phyloP scores from a whole-genome alignment of 495 filamentous ascomycete species.

The Aspergillus mulundensis region DNA sequence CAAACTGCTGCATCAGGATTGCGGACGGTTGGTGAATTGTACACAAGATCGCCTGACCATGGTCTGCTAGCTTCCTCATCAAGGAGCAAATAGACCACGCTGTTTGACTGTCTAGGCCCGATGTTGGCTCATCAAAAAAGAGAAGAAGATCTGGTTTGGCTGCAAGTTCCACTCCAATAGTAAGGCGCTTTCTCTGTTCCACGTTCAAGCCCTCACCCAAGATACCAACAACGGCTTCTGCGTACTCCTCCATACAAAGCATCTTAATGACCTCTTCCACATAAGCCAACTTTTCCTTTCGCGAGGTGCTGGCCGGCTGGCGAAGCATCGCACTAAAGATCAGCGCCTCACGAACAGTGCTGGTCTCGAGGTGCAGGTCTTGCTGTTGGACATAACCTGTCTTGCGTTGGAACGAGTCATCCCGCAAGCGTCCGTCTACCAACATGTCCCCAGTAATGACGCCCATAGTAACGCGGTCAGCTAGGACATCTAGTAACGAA shows the following conservation, averaged over 20 bases:
- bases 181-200: slow-evolving; percentile 81
- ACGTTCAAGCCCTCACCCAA: slow-evolving; percentile 88
- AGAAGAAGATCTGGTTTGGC: slow-evolving; percentile 80
- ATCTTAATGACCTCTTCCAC: slow-evolving; percentile 90
- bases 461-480: slow-evolving; percentile 79
- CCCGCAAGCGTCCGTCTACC: slow-evolving; percentile 70
- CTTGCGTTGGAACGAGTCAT: slow-evolving; percentile 81
- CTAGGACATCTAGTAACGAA: slow-evolving; percentile 51
- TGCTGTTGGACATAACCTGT: slow-evolving; percentile 94
- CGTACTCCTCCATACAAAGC: slow-evolving; percentile 82
- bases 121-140: slow-evolving; percentile 87
- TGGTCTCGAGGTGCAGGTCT: slow-evolving; percentile 80
- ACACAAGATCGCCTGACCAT: slow-evolving; percentile 82
- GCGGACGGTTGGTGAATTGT: slow-evolving; percentile 93
- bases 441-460: slow-evolving; percentile 83
- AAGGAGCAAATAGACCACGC: slow-evolving; percentile 80
- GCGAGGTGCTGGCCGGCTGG: slow-evolving; percentile 65
- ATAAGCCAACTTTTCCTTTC: slow-evolving; percentile 75
- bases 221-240: slow-evolving; percentile 83
- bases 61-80: slow-evolving; percentile 75
- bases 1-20: slow-evolving; percentile 88
- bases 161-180: slow-evolving; percentile 84
- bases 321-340: slow-evolving; percentile 79
- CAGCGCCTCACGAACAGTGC: slow-evolving; percentile 79
- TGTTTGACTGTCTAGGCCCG: slow-evolving; percentile 78